Evolutionary conservation across 768 basidiomycete genomes (phyloP).

Genomic region (Phanerochaete carnosa): DNA sequence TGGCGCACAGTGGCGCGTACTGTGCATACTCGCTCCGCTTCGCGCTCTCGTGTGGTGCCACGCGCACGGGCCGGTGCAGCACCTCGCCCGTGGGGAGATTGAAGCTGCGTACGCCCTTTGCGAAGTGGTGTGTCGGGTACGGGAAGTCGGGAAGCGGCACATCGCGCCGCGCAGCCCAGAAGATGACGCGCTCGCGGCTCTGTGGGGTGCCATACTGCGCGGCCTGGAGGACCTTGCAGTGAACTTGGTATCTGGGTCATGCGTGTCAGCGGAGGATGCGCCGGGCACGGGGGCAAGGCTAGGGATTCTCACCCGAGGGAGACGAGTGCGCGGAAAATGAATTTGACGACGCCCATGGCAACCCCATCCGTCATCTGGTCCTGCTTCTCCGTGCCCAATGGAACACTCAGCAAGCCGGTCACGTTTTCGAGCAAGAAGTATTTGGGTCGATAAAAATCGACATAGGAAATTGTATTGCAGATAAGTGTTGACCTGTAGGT

Average conservation of each 20-base stretch:
- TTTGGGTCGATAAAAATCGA: constrained; percentile 58
- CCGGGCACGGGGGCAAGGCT: not conserved
- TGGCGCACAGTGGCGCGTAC: constrained; percentile 53
- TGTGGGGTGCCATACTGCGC: constrained; percentile 74
- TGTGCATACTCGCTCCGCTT: constrained; percentile 7
- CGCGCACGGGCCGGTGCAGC: constrained; percentile 41
- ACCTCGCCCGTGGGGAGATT: constrained; percentile 43
- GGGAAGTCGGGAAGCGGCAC: constrained; percentile 59
- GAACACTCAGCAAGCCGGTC: constrained; percentile 51
- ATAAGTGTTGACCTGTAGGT: constrained; percentile 53
- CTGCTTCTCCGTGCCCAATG: constrained; percentile 37
- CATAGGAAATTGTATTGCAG: constrained; percentile 68
- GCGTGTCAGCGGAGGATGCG: not conserved
- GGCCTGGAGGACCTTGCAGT: constrained; percentile 63
- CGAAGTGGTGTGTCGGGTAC: constrained; percentile 54
- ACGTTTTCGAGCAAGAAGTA: constrained; percentile 79
- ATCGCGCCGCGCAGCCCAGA: constrained; percentile 62
- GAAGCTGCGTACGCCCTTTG: constrained; percentile 29
- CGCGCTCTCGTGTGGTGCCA: not conserved
- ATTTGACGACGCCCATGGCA: constrained; percentile 60
- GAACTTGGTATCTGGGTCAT: constrained; percentile 57
- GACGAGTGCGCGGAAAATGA: constrained; percentile 55
- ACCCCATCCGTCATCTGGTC: constrained; percentile 34
- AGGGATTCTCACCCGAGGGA: constrained; percentile 54
- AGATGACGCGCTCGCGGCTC: constrained; percentile 61